Base-by-base conservation (phyloP, 2,329 filamentous ascomycete species). In the Stachybotrys echinatus region DNA sequence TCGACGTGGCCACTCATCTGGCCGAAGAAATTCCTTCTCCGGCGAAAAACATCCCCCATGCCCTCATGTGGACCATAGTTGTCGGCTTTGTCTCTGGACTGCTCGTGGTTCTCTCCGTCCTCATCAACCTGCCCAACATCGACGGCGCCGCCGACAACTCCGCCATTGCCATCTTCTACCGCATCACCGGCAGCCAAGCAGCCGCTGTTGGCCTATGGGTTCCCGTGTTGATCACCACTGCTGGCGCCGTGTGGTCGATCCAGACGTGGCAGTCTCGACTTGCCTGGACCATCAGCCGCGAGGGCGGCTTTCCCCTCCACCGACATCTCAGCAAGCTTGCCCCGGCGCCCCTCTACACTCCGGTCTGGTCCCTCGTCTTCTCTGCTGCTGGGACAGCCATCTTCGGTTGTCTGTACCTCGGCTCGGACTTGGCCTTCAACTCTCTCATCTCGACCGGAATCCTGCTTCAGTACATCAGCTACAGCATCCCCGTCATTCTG, bases 191-290 rank as follows among this genome's bases (percentile, higher is more conserved):
- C 6, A 63, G 56, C 44, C 54, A 57, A 12, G 52, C 56, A 6
- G 54, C 57, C 10, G 58, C 60, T 14, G 52, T 58, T 3, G 61
- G 57, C 0, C 52, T 61, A 12, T 59, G 56, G 56, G 45, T 58
- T 1, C 58, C 56, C 1, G 50, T 62, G 0, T 27, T 64, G 23
- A 51, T 61, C 21, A 54, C 59, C 12, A 57, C 55, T 1, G 53
- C 52, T 7, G 56, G 58, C 12, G 54, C 58, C 1, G 54, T 62
- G 20, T 62, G 60, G 59, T 57, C 57, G 3, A 61, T 61, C 21
- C 61, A 63, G 18, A 62, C 56, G 0, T 64, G 61, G 61, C 60
- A 64, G 37, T 64, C 61, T 14, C 56, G 61, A 7, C 54, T 64
- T 5, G 59, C 61, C 0, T 63, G 61, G 60, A 58, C 58, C 5